Evolutionary conservation across 768 basidiomycete species (phyloP).

Genomic region (Tremella fuciformis): DNA sequence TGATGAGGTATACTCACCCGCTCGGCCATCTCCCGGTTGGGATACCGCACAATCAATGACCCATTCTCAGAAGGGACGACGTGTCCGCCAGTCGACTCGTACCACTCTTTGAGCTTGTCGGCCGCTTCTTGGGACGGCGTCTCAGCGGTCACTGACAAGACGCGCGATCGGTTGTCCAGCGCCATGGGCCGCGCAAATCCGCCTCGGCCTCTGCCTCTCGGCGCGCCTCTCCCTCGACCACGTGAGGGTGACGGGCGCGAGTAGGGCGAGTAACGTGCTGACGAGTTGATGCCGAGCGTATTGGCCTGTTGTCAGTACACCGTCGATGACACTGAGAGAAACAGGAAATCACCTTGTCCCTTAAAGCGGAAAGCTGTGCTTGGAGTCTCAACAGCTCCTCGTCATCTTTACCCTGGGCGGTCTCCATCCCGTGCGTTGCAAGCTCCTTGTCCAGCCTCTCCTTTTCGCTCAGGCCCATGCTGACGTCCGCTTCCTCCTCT

Average conservation of each 20-base stretch:
- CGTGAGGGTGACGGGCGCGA: slow-evolving; percentile 53
- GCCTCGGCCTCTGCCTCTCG: slow-evolving; percentile 8
- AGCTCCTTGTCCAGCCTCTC: slow-evolving; percentile 70
- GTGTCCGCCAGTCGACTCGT: slow-evolving; percentile 60
- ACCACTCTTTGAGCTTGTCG: slow-evolving; percentile 72
- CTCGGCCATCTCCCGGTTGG: slow-evolving; percentile 46
- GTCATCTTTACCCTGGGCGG: slow-evolving; percentile 41
- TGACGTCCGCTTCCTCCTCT: slow-evolving; percentile 27
- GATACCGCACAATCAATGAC: slow-evolving; percentile 30
- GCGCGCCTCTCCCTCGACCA: slow-evolving; percentile 57
- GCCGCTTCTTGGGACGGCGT: slow-evolving; percentile 55
- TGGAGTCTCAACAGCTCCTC: slow-evolving; percentile 43
- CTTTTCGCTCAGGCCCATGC: slow-evolving; percentile 27
- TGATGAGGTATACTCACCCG: slow-evolving; percentile 21
- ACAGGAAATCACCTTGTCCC: slow-evolving; percentile 54
- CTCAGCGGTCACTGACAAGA: slow-evolving; percentile 70
- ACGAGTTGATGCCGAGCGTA: slow-evolving; percentile 49
- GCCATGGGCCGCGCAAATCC: slow-evolving; percentile 64
- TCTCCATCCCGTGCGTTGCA: slow-evolving; percentile 61
- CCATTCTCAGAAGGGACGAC: slow-evolving; percentile 25
- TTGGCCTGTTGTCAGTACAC: slow-evolving; percentile 54
- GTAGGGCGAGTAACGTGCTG: slow-evolving; percentile 52
- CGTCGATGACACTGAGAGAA: slow-evolving; percentile 35
- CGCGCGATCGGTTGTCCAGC: slow-evolving; percentile 83
- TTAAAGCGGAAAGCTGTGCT: slow-evolving; percentile 43